Evolutionary conservation across 345 rosid species (phyloP).

Genomic region (Citrus sp.): DNA sequence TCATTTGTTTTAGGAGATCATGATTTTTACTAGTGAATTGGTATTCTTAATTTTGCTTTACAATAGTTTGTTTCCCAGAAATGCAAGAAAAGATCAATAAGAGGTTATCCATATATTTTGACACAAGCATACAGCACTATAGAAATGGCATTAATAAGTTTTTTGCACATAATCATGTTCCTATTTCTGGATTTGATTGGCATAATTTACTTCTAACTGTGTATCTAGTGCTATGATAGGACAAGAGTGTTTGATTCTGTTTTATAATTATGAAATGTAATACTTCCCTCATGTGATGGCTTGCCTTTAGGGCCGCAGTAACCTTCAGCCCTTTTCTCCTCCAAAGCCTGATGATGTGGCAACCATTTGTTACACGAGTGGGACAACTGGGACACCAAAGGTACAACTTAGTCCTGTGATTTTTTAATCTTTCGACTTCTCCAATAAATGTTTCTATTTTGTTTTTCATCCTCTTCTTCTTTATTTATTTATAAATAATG

Average conservation of each 20-base stretch:
- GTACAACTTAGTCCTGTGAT: slow-evolving; percentile 33
- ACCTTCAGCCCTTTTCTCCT: slow-evolving; percentile 53
- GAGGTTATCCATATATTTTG: background rate
- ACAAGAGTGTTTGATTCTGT: background rate
- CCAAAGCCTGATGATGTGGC: slow-evolving; percentile 68
- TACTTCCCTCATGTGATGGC: slow-evolving; percentile 20
- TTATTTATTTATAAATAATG: slow-evolving; percentile 16
- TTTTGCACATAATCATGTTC: background rate
- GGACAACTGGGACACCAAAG: slow-evolving; percentile 99
- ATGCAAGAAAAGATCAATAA: background rate
- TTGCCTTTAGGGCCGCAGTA: slow-evolving; percentile 57
- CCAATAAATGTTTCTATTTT: slow-evolving; percentile 6
- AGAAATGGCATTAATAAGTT: background rate
- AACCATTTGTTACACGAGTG: slow-evolving; percentile 93
- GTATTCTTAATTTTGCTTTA: background rate
- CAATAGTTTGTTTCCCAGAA: background rate
- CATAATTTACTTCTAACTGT: background rate
- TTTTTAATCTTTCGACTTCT: background rate
- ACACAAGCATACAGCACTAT: background rate
- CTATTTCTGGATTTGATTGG: background rate
- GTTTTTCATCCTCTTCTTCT: slow-evolving; percentile 9
- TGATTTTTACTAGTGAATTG: background rate
- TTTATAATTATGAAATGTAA: background rate
- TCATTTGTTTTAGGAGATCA: background rate
- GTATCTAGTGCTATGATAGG: background rate